Evolutionary conservation across 176 grass and related monocot species (phyloP).

Genomic region (Oryza officinalis): DNA sequence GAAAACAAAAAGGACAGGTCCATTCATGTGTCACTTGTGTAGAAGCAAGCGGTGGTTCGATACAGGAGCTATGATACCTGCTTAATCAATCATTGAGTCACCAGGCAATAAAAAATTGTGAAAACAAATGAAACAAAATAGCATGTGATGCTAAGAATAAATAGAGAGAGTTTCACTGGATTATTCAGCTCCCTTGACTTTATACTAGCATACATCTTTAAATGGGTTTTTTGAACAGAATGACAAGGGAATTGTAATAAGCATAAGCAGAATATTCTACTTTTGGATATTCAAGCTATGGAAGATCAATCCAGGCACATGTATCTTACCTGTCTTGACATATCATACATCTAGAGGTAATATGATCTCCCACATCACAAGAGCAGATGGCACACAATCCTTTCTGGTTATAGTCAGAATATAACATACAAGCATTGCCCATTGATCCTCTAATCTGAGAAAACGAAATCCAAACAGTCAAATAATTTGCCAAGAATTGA

Average conservation of each 20-base stretch:
- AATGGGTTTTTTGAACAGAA: neutral
- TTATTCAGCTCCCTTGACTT: constrained; percentile 16
- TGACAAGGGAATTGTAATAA: neutral
- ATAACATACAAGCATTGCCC: constrained; percentile 52
- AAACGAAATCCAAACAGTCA: constrained; percentile 23
- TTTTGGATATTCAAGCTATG: neutral
- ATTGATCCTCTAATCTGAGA: constrained; percentile 77
- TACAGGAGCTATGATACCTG: constrained; percentile 82
- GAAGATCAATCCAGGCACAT: constrained; percentile 16
- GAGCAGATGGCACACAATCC: constrained; percentile 67
- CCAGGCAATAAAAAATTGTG: constrained; percentile 20
- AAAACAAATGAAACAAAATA: constrained; percentile 18
- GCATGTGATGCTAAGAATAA: neutral
- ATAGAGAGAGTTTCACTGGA: neutral
- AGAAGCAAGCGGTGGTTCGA: constrained; percentile 39
- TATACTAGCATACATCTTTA: constrained; percentile 13
- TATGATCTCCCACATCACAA: constrained; percentile 48
- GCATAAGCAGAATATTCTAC: constrained; percentile 14
- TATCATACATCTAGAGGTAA: constrained; percentile 57
- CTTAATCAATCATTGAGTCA: constrained; percentile 37
- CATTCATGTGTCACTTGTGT: constrained; percentile 36
- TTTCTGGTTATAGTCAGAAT: constrained; percentile 47
- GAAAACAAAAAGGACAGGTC: constrained; percentile 64
- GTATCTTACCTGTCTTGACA: constrained; percentile 79
- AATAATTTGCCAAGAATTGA: constrained; percentile 26